These are phyloP conservation scores for Erodium moschatum DNA, from an alignment of 441 rosid genomes.

Conservation along the genomic window DNA sequence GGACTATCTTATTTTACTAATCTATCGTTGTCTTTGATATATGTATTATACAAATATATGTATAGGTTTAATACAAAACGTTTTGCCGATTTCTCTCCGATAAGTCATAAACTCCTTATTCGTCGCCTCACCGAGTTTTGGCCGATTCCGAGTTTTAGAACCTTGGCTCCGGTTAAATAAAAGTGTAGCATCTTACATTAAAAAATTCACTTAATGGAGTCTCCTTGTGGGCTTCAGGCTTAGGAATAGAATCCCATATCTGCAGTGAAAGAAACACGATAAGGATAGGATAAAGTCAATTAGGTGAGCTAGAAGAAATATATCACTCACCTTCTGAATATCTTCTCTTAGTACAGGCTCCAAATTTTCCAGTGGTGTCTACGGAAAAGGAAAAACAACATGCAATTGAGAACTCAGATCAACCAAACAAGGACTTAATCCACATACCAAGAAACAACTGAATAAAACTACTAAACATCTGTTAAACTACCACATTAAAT, in stretches of 20 bases:
- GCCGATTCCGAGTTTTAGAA: too few relatives aligned
- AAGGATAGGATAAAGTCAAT: slow-evolving; percentile 13
- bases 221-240: slow-evolving; percentile 86
- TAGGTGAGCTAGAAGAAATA: slow-evolving; percentile 11
- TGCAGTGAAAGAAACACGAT: slow-evolving; percentile 28
- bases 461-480: slow-evolving; percentile 2
- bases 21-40: too few relatives aligned
- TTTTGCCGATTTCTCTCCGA: too few relatives aligned
- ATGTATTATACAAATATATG: too few relatives aligned
- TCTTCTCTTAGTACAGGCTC: slow-evolving; percentile 96
- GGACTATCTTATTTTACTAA: too few relatives aligned
- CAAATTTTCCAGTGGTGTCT: slow-evolving; percentile 93
- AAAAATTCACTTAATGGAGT: slow-evolving; percentile 95
- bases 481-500: slow-evolving; percentile 10
- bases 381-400: slow-evolving; percentile 19
- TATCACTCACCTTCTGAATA: slow-evolving; percentile 68
- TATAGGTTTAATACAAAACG: too few relatives aligned
- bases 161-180: background rate
- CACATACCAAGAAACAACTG: background rate
- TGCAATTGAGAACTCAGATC: background rate
- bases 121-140: too few relatives aligned
- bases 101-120: too few relatives aligned
- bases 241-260: slow-evolving; percentile 97
- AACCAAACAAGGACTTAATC: slow-evolving; percentile 5
- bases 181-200: slow-evolving; percentile 45